Conservation (phyloP, 2,329 filamentous ascomycete genomes). For the Chaetomiaceae sp. region DNA sequence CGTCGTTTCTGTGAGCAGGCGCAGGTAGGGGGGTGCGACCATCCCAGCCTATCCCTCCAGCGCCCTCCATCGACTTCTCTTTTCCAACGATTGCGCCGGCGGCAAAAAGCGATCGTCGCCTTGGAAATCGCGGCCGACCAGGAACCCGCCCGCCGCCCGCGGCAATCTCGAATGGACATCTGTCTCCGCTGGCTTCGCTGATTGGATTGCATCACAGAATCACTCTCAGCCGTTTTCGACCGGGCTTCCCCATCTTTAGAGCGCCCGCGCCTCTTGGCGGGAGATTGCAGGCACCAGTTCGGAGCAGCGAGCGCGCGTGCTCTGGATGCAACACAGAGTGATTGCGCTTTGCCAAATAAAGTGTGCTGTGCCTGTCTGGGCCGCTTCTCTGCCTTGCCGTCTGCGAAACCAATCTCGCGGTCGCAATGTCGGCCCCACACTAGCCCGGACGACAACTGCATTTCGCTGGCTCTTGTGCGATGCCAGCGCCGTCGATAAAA, state of each 20-base stretch:
- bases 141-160: no score
- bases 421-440: no score
- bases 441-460: no score
- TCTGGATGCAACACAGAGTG: conserved; percentile 1
- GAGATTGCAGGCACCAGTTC: conserved; percentile 24
- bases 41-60: conserved; percentile 8
- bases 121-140: neutral
- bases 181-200: no score
- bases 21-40: no score
- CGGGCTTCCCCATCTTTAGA: no score
- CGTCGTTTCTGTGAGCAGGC: no score
- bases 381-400: conserved; percentile 5
- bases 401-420: no score
- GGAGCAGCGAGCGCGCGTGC: conserved; percentile 1
- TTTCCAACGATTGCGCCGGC: conserved; percentile 1
- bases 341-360: conserved; percentile 12
- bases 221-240: conserved; percentile 10
- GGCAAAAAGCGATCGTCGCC: neutral
- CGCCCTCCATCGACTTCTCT: neutral
- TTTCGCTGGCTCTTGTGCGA: no score
- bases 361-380: conserved; percentile 13
- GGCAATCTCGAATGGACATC: no score
- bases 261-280: conserved; percentile 20
- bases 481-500: no score
- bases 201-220: conserved; percentile 1